Evolutionary conservation across 169 alveolate genomes (phyloP), one percentile per base, ranked within the genome.

Genomic region (Prorocentrum cordatum): DNA sequence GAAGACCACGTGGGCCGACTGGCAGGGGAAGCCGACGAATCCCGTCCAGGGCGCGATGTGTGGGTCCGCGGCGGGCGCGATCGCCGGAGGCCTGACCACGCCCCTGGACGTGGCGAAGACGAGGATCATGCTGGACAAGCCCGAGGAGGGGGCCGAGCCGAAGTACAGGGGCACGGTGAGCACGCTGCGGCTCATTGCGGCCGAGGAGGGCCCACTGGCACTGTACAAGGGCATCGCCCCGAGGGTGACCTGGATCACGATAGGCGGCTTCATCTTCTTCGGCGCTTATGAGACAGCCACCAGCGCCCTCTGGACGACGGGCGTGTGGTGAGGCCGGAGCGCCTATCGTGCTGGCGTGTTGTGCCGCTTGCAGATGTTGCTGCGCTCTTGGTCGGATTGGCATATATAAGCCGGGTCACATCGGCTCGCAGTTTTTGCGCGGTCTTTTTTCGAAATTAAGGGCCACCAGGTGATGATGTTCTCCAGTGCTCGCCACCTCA

Each of bases 41-140:
- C 35, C 27, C 20, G n/a, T 20, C 1, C 68, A 20, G 10, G 68
- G 16, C 6, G 68, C 36, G 4, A 12, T 18, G 67, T 24, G 27
- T 14, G 67, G 27, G 67, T 24, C 20, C 20, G 67, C 31, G 31
- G 67, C 20, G 20, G 67, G 31, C 31, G 67, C 20, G 14, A n/a
- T 20, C 26, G 20, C 45, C 38, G 32, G 88, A 9, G 54, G 88
- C 33, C 24, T 24, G 42, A 79, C 89, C 45, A 79, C 89, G n/a
- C 89, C 89, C 32, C 32, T 79, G 35, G 89, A 79, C 26, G 89
- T 79, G 77, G 89, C 89, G 35, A 79, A 79, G 31, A 79, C 89
- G 1, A 64, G 89, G 22, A 79, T 42, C 54, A 79, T 79, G 89
- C 77, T 79, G 0, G 89, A 79, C 35, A 79, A 58, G 47, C 77